Conservation (phyloP, 441 rosid species). For the Theobroma grandiflorum region DNA sequence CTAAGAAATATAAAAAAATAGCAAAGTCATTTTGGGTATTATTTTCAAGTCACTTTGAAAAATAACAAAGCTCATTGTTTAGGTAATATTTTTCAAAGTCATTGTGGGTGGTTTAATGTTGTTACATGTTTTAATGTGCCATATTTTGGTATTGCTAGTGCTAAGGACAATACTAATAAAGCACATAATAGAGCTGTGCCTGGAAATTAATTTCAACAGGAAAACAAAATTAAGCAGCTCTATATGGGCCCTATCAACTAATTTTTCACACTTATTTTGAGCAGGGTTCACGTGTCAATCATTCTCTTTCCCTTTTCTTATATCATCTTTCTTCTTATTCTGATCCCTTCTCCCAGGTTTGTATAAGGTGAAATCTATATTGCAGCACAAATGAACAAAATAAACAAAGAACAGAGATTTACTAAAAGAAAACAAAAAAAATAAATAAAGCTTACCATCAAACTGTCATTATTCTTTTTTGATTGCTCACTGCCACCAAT, state of each 20-base stretch:
- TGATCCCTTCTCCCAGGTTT: conserved; percentile 2
- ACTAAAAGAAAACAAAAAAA: background rate
- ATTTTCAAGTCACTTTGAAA: background rate
- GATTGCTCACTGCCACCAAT: conserved; percentile 78
- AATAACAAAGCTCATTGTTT: background rate
- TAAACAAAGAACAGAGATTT: background rate
- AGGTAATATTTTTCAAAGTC: background rate
- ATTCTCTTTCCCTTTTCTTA: conserved; percentile 10
- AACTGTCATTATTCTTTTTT: conserved; percentile 48
- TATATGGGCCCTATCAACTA: background rate
- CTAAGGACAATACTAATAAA: background rate
- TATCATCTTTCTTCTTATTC: conserved; percentile 16
- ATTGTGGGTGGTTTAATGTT: background rate
- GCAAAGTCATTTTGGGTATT: background rate
- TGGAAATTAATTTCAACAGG: background rate
- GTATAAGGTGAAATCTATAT: background rate
- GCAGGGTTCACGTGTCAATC: background rate
- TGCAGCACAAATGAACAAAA: background rate
- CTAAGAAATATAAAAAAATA: background rate
- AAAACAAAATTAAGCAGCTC: background rate
- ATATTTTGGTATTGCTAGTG: background rate
- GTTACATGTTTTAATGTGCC: background rate
- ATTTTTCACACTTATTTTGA: background rate
- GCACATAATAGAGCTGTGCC: conserved; percentile 1
- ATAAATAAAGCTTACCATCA: conserved; percentile 41